phyloP scores from a whole-genome alignment of 2,329 filamentous ascomycete genomes.

The Aureobasidium leucospermi region DNA sequence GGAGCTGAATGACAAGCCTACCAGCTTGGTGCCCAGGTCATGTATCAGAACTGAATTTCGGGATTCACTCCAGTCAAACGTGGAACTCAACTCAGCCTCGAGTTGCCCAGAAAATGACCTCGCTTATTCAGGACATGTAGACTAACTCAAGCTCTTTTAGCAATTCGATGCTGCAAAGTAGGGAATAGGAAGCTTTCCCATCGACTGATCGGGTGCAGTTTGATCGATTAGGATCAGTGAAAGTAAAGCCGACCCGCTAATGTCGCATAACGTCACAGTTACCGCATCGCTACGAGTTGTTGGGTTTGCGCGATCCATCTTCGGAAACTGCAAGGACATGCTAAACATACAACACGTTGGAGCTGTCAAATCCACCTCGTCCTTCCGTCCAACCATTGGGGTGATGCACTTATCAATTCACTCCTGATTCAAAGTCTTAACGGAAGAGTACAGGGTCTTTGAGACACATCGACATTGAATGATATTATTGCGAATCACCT shows the following conservation, averaged over 20 bases:
- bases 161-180: not conserved
- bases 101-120: not conserved
- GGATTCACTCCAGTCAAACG: too few species aligned
- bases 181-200: not conserved
- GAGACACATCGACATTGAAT: not conserved
- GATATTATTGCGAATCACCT: not conserved
- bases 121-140: not conserved
- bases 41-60: not conserved
- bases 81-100: not conserved
- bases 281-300: constrained; percentile 4
- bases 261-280: not conserved
- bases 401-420: not conserved
- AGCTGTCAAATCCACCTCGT: not conserved
- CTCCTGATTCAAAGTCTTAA: not conserved
- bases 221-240: not conserved
- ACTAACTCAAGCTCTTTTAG: not conserved
- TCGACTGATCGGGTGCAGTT: constrained; percentile 10
- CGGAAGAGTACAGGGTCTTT: not conserved
- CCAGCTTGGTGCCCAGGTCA: not conserved
- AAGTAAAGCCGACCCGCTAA: not conserved
- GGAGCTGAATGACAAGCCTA: not conserved
- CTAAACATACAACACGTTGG: not conserved
- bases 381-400: not conserved
- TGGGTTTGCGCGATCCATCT: not conserved
- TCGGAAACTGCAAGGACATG: constrained; percentile 4